phyloP scores from a whole-genome alignment of 345 rosid species.

The Acer negundo region DNA sequence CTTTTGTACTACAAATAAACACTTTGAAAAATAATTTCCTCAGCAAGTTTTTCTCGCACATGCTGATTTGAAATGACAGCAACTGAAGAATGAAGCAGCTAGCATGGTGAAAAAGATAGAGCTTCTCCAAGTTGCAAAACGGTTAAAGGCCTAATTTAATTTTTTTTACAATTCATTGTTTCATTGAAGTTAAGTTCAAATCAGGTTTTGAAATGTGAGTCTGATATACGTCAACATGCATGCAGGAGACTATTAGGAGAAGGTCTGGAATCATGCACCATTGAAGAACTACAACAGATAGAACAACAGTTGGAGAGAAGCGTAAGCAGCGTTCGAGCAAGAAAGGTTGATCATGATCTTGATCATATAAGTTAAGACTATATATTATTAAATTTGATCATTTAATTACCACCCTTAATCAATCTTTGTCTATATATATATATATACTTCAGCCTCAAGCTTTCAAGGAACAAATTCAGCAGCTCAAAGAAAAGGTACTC shows the following conservation, averaged over 20 bases:
- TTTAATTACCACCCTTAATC: background rate
- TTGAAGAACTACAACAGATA: slow-evolving; percentile 60
- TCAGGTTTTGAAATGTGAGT: background rate
- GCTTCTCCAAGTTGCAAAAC: slow-evolving; percentile 69
- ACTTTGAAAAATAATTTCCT: background rate
- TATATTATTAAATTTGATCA: background rate
- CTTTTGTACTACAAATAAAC: background rate
- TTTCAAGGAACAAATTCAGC: slow-evolving; percentile 66
- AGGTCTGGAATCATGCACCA: slow-evolving; percentile 46
- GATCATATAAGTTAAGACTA: background rate
- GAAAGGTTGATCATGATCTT: slow-evolving; percentile 47
- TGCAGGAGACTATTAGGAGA: slow-evolving; percentile 62
- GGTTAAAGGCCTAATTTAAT: slow-evolving; percentile 32
- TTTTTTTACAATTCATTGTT: background rate
- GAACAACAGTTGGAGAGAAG: slow-evolving; percentile 66
- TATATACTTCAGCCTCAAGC: slow-evolving; percentile 55
- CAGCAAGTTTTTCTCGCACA: background rate
- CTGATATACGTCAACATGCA: background rate
- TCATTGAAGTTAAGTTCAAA: background rate
- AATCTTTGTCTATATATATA: background rate
- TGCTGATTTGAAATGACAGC: slow-evolving; percentile 47
- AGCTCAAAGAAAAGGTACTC: slow-evolving; percentile 68
- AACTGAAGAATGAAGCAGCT: slow-evolving; percentile 72
- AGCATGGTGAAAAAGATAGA: slow-evolving; percentile 78
- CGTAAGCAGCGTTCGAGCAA: slow-evolving; percentile 51